These are phyloP conservation scores for Phytophthora cryptogea DNA, from an alignment of 352 stramenopile genomes.

Conservation along the genomic window DNA sequence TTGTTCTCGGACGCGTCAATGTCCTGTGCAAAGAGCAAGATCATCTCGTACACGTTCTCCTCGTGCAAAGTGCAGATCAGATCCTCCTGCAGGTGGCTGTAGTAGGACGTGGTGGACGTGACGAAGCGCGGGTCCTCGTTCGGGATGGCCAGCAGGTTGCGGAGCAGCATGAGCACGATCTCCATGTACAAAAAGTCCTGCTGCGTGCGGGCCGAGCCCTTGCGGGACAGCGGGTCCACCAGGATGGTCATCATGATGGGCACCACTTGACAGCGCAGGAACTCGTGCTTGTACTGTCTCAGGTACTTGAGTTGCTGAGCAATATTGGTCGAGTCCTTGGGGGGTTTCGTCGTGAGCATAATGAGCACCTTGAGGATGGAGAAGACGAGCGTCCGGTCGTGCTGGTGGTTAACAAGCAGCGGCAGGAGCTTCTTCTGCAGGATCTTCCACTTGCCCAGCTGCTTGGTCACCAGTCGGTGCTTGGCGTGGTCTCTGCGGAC, in stretches of 20 bases:
- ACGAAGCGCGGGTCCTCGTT: conserved; percentile 82
- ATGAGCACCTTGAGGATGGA: conserved; percentile 91
- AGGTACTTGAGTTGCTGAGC: conserved; percentile 83
- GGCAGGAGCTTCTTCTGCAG: conserved; percentile 89
- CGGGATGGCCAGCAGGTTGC: conserved; percentile 83
- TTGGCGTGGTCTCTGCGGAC: conserved; percentile 84
- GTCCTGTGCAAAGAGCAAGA: conserved; percentile 85
- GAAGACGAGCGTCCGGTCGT: conserved; percentile 87
- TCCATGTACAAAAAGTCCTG: conserved; percentile 89
- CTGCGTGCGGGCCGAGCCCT: conserved; percentile 55
- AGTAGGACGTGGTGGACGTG: conserved; percentile 78
- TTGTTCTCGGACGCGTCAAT: conserved; percentile 85
- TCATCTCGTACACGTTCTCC: conserved; percentile 88
- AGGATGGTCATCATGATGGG: conserved; percentile 88
- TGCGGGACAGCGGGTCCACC: conserved; percentile 74
- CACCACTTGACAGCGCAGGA: conserved; percentile 69
- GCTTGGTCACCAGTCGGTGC: conserved; percentile 81
- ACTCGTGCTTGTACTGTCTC: conserved; percentile 85
- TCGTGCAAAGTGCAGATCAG: conserved; percentile 77
- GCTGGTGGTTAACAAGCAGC: conserved; percentile 85
- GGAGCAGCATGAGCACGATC: conserved; percentile 85
- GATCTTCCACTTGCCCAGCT: conserved; percentile 87
- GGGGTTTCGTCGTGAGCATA: conserved; percentile 89
- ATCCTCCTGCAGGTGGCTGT: conserved; percentile 83
- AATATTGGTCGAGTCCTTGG: conserved; percentile 79